Conservation (phyloP, 2,329 filamentous ascomycete genomes). For the Phaeosphaeriaceae sp. region DNA sequence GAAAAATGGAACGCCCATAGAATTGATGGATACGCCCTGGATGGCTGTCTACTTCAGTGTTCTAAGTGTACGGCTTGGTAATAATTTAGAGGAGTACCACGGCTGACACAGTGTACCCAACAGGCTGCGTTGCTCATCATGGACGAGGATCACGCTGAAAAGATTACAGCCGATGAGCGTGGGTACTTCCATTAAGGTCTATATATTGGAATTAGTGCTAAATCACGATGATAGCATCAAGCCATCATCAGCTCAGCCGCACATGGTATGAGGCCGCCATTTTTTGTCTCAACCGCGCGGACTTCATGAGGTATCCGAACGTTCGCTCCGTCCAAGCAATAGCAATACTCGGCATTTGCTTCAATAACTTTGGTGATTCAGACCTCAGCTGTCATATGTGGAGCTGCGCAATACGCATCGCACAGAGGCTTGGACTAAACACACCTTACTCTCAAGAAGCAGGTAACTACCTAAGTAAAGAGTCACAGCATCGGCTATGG, state of each 20-base stretch:
- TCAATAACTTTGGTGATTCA: conserved; percentile 3
- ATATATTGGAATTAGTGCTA: not conserved
- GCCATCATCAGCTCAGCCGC: not conserved
- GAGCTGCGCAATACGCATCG: not conserved
- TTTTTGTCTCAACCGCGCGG: not conserved
- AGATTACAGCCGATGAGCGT: not conserved
- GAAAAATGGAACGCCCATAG: not conserved
- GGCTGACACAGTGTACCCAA: not conserved
- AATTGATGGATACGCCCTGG: not conserved
- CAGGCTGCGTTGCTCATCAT: conserved; percentile 9
- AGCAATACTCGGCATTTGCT: conserved; percentile 2
- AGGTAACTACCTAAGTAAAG: not conserved
- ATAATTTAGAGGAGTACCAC: not conserved
- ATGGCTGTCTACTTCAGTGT: conserved; percentile 8
- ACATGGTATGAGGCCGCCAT: conserved; percentile 1
- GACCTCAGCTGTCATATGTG: not conserved
- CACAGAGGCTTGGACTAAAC: not conserved
- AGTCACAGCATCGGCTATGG: conserved; percentile 7
- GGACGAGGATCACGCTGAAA: conserved; percentile 2
- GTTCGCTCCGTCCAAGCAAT: not conserved
- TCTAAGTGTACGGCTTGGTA: not conserved
- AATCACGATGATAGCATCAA: not conserved
- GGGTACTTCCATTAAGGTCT: not conserved
- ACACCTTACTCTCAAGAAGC: not conserved
- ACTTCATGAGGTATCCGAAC: conserved; percentile 10